Evolutionary conservation across 306 rosid genomes (phyloP).

Genomic region (Rosa rugosa): DNA sequence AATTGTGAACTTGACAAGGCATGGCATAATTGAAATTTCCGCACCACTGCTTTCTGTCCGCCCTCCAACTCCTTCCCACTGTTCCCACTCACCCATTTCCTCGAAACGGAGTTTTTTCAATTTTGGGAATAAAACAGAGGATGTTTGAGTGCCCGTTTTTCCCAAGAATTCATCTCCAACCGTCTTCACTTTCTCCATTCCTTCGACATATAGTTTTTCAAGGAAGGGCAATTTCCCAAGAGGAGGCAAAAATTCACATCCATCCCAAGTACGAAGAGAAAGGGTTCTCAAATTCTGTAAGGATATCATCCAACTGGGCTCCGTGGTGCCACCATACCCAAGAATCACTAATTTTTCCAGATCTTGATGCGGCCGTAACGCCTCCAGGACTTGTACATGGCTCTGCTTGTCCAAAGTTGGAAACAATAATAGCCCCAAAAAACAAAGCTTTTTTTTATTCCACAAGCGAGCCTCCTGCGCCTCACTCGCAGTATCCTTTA

Average conservation of each 20-base stretch:
- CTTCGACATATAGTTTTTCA: not conserved
- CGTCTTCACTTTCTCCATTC: conserved; percentile 5
- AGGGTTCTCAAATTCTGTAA: not conserved
- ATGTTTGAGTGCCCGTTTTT: not conserved
- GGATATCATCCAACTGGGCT: conserved; percentile 8
- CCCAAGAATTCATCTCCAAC: conserved; percentile 18
- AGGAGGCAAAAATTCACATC: conserved; percentile 12
- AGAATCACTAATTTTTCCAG: too few species aligned
- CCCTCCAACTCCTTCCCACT: conserved; percentile 1
- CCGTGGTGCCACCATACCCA: not conserved
- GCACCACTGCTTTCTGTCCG: too few species aligned
- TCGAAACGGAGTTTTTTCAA: not conserved
- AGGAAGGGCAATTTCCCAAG: not conserved
- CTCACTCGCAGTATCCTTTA: not conserved
- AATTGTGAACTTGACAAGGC: not conserved
- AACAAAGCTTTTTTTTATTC: not conserved
- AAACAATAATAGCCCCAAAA: rapidly evolving
- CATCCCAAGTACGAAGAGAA: not conserved
- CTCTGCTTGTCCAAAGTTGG: not conserved
- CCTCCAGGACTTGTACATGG: not conserved
- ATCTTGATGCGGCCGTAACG: conserved; percentile 14
- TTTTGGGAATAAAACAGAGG: not conserved
- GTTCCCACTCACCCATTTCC: not conserved
- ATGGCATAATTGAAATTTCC: conserved; percentile 5
- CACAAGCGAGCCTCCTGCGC: not conserved